Evolutionary conservation across 495 filamentous ascomycete species (phyloP).

Genomic region (Bombardia bombarda): DNA sequence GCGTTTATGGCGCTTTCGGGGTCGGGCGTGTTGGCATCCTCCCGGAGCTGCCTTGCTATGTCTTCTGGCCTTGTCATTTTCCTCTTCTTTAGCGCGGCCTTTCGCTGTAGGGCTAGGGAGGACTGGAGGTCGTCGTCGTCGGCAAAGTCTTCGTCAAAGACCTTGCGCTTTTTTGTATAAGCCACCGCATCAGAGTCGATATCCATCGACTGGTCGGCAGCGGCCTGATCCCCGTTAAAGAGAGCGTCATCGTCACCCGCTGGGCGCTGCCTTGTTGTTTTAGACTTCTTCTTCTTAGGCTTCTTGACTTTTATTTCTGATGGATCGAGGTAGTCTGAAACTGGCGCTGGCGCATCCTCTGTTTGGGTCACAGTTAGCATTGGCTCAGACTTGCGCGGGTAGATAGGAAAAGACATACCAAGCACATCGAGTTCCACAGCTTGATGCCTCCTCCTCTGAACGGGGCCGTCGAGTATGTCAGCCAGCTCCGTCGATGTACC

Average conservation of each 20-base stretch:
- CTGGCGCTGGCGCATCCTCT: conserved; percentile 45
- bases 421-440: conserved; percentile 70
- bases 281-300: conserved; percentile 86
- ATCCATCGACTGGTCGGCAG: conserved; percentile 58
- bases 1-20: conserved; percentile 44
- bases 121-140: conserved; percentile 93
- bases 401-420: conserved; percentile 20
- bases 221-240: conserved; percentile 37
- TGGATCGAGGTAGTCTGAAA: conserved; percentile 81
- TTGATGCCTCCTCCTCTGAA: conserved; percentile 56
- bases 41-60: conserved; percentile 70
- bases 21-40: conserved; percentile 45
- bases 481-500: conserved; percentile 58
- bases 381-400: background rate
- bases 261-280: conserved; percentile 60
- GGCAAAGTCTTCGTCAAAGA: conserved; percentile 62
- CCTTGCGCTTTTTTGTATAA: conserved; percentile 51
- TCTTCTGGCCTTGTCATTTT: conserved; percentile 79
- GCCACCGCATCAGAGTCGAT: conserved; percentile 49
- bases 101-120: conserved; percentile 69
- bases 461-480: conserved; percentile 48
- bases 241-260: conserved; percentile 71
- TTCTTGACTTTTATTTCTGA: conserved; percentile 85
- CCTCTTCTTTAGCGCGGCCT: conserved; percentile 79
- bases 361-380: conserved; percentile 32